Evolutionary conservation across 2,329 filamentous ascomycete species (phyloP), one percentile per base, ranked within the genome.

Genomic region (Hirsutella minnesotensis): DNA sequence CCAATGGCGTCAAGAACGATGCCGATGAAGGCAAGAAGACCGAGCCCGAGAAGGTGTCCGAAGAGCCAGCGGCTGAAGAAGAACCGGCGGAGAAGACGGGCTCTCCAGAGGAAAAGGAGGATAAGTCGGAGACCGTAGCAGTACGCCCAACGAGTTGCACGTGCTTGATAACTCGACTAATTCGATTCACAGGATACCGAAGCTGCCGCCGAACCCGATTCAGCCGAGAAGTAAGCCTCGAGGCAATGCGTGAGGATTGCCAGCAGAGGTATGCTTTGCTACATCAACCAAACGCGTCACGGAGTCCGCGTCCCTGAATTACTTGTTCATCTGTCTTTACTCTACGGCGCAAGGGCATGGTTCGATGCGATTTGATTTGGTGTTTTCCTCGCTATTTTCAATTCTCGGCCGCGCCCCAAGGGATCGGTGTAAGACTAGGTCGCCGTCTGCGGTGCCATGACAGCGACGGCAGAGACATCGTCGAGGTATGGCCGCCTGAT

Each of bases 1-100:
- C 53, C 38, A 64, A 71, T 41, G 67, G 64, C 20, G 58, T 56
- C 40, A 63, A 68, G 46, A 61, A 64, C 31, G 58, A 56, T 21
- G 52, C 56, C 34, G 63, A 69, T 22, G 56, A 66, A 37, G 53
- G 56, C 3, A 64, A 67, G 46, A 57, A 58, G 34, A 61, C 64
- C 30, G 41, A 41, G 9, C 15, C 38, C 20, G 30, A 44, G 13
- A 41, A 40, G 33, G 34, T 19, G 12, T 9, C 42, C 38, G 45
- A 50, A 16, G 50, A 51, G 38, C 51, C 54, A n/a, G 41, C 53
- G 47, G 49, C 44, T 35, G 56, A 50, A 40, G 44, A 45, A 38
- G 45, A 52, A 18, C n/a, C 24, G 38, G 51, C 54, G 20, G 53
- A 60, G 18, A 57, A 30, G 30, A 8, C 34, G 5, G 33, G 29